Evolutionary conservation across 106 monocot genomes (phyloP).

Genomic region (Acorus gramineus): DNA sequence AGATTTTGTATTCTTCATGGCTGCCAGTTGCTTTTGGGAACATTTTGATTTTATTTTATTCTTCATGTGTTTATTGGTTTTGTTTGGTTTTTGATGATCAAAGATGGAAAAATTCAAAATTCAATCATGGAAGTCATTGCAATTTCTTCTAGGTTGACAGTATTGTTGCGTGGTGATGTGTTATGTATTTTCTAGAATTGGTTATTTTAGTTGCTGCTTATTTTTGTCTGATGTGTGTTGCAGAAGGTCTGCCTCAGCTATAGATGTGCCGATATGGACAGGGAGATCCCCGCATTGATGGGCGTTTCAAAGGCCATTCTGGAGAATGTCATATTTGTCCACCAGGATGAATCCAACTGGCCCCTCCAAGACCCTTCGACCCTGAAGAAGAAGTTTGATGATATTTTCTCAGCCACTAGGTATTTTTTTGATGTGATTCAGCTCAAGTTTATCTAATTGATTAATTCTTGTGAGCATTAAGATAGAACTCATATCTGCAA

Average conservation of each 20-base stretch:
- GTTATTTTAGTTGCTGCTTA: too few species aligned
- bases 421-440: conserved; percentile 7
- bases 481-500: too few species aligned
- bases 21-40: too few species aligned
- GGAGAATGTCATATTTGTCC: conserved; percentile 99
- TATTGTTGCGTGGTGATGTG: too few species aligned
- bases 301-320: conserved; percentile 93
- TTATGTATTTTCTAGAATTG: too few species aligned
- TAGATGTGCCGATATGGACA: conserved; percentile 97
- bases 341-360: conserved; percentile 99
- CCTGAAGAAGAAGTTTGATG: conserved; percentile 98
- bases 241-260: conserved; percentile 99
- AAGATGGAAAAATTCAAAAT: not conserved
- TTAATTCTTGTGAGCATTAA: too few species aligned
- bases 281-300: conserved; percentile 94
- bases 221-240: conserved; percentile 7
- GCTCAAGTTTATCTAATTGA: too few species aligned
- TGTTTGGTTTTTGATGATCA: not conserved
- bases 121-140: not conserved
- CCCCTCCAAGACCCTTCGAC: conserved; percentile 94
- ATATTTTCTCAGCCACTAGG: conserved; percentile 98
- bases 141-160: too few species aligned
- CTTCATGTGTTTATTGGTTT: not conserved
- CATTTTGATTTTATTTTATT: too few species aligned
- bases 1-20: too few species aligned